These are phyloP conservation scores for Trichoderma sp. DNA, from an alignment of 2,329 filamentous ascomycete species.

Conservation along the genomic window DNA sequence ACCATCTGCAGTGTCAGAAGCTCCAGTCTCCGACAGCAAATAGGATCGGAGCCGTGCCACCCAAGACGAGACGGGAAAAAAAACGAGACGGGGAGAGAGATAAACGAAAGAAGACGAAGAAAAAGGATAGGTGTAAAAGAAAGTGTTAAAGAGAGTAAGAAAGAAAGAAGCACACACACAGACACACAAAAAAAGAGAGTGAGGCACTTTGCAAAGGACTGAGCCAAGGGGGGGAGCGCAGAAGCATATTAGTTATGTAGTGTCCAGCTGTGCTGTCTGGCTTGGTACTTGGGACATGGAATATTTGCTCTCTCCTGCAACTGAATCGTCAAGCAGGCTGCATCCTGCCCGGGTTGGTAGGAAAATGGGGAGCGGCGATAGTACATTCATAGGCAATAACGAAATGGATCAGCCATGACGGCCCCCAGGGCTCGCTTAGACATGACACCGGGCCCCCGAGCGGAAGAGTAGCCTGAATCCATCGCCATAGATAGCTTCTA, in stretches of 20 bases:
- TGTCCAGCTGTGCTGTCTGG: too few relatives aligned
- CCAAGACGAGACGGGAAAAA: not conserved
- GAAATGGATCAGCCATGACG: constrained; percentile 9
- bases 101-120: not conserved
- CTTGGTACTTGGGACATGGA: not conserved
- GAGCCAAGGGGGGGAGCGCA: not conserved
- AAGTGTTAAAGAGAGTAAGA: not conserved
- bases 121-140: not conserved
- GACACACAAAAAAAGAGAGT: constrained; percentile 11
- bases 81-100: not conserved
- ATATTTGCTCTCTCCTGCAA: not conserved
- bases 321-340: constrained; percentile 1
- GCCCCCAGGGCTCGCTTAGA: constrained; percentile 9
- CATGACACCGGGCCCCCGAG: not conserved
- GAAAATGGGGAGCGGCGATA: constrained; percentile 6
- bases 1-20: not conserved
- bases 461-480: constrained; percentile 9
- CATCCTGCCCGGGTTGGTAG: not conserved
- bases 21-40: not conserved
- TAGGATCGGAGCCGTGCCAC: not conserved
- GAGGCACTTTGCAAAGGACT: constrained; percentile 1
- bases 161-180: not conserved
- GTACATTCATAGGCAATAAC: constrained; percentile 2
- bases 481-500: constrained; percentile 11
- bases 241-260: constrained; percentile 2